A percentile compares a stretch with the other conserved stretches of the same genome.
These are phyloP conservation scores for Kockovaella imperatae DNA, from an alignment of 768 basidiomycete genomes.

Conservation along the genomic window DNA sequence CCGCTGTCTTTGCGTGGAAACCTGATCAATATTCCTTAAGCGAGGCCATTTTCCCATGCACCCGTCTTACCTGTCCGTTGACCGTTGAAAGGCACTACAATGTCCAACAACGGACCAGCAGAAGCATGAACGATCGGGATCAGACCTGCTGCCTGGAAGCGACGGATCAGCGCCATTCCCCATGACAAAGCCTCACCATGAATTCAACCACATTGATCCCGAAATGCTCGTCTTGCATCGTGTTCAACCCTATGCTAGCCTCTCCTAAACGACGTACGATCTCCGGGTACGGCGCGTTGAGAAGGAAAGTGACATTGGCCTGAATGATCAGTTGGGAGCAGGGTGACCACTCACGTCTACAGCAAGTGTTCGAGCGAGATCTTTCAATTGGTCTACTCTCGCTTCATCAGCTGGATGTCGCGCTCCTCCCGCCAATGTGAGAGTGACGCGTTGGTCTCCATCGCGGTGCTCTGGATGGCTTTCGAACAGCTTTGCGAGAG, in stretches of 20 bases:
- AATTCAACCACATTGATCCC: conserved; percentile 97
- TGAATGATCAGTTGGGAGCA: conserved; percentile 37
- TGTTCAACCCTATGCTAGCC: conserved; percentile 79
- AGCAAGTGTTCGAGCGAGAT: conserved; percentile 56
- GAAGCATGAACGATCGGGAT: conserved; percentile 89
- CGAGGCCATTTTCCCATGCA: not conserved
- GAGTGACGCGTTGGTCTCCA: conserved; percentile 46
- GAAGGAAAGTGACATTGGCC: conserved; percentile 65
- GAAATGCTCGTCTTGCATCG: conserved; percentile 98
- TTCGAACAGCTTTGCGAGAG: conserved; percentile 58
- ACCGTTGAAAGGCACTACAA: conserved; percentile 70
- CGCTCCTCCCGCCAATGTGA: conserved; percentile 76
- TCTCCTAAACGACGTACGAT: conserved; percentile 64
- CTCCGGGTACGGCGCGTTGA: conserved; percentile 71
- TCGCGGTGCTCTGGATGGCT: conserved; percentile 55
- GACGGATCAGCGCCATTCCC: not conserved
- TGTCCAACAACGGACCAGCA: conserved; percentile 83
- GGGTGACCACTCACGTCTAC: conserved; percentile 53
- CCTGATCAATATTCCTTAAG: conserved; percentile 48
- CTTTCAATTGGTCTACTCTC: conserved; percentile 58
- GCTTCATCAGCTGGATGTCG: conserved; percentile 67
- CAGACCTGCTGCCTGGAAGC: conserved; percentile 74
- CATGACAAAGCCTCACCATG: conserved; percentile 60
- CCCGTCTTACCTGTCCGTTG: conserved; percentile 56
- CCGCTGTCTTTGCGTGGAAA: conserved; percentile 62